A percentile compares a stretch with the other conserved stretches of the same genome.
These are phyloP conservation scores for Globisporangium mamillatum DNA, from an alignment of 352 stramenopile species.

Conservation along the genomic window DNA sequence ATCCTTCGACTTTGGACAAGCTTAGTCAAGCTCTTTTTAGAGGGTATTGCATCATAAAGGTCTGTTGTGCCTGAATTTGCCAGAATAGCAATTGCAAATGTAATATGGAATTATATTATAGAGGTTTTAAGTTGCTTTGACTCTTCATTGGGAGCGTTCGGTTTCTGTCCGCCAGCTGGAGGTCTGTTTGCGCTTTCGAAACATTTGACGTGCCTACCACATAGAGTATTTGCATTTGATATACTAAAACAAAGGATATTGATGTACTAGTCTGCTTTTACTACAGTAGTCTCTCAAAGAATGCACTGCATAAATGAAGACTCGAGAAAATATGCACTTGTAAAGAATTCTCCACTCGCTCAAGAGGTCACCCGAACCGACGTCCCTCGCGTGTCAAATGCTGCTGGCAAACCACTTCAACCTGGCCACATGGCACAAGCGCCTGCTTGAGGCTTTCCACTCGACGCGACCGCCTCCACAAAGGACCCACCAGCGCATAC, in stretches of 20 bases:
- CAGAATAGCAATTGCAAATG: background rate
- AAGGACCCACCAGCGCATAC: background rate
- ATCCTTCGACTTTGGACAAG: background rate
- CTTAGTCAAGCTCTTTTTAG: background rate
- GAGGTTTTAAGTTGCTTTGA: background rate
- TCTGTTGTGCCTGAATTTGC: background rate
- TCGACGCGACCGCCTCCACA: background rate
- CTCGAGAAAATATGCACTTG: background rate
- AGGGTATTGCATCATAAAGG: background rate
- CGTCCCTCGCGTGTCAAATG: background rate
- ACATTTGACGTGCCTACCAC: background rate
- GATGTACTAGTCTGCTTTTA: no score
- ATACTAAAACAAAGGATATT: background rate
- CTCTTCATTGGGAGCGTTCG: background rate
- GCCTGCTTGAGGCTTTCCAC: background rate
- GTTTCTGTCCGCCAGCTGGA: background rate
- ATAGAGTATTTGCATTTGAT: background rate
- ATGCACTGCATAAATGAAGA: background rate
- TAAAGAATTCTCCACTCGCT: background rate
- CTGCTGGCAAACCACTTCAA: background rate
- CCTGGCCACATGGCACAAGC: background rate
- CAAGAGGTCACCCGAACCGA: background rate
- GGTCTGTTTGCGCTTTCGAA: background rate
- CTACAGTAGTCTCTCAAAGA: no score
- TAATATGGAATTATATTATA: no score